Evolutionary conservation across 768 basidiomycete genomes (phyloP).

Genomic region (Phanerochaete sordida): DNA sequence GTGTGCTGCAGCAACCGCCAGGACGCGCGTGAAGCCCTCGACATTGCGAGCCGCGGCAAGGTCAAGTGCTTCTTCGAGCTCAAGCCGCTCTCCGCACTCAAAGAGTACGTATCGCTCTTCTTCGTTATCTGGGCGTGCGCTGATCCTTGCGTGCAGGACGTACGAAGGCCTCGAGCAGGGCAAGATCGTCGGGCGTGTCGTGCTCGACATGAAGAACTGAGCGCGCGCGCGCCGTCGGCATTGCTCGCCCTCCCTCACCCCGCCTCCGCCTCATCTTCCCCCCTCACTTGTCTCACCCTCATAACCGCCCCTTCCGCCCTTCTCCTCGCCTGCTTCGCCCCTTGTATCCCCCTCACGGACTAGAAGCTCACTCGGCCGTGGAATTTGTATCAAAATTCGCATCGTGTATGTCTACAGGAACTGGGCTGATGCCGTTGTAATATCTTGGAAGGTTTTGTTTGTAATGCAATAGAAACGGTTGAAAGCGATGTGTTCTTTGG

Average conservation of each 20-base stretch:
- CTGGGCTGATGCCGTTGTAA: no score
- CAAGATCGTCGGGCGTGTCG: constrained; percentile 47
- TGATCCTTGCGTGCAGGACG: constrained; percentile 22
- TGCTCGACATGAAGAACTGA: constrained; percentile 35
- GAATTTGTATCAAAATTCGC: no score
- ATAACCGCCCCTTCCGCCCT: no score
- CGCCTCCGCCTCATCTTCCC: not conserved
- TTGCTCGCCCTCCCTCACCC: not conserved
- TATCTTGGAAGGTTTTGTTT: no score
- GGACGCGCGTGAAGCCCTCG: constrained; percentile 78
- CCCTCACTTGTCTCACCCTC: no score
- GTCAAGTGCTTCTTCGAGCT: constrained; percentile 57
- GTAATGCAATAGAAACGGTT: no score
- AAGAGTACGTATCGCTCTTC: constrained; percentile 37
- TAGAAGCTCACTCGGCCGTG: no score
- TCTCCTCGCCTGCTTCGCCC: no score
- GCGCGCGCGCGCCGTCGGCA: not conserved
- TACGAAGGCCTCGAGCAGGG: constrained; percentile 39
- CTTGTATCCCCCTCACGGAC: no score
- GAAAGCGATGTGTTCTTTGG: no score
- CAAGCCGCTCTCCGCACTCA: constrained; percentile 48
- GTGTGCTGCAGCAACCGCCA: constrained; percentile 64
- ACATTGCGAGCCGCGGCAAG: constrained; percentile 66
- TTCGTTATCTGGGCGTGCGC: not conserved
- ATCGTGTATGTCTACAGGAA: no score